phyloP scores from a whole-genome alignment of 2,329 filamentous ascomycete genomes.

The Epichloe sylvatica region DNA sequence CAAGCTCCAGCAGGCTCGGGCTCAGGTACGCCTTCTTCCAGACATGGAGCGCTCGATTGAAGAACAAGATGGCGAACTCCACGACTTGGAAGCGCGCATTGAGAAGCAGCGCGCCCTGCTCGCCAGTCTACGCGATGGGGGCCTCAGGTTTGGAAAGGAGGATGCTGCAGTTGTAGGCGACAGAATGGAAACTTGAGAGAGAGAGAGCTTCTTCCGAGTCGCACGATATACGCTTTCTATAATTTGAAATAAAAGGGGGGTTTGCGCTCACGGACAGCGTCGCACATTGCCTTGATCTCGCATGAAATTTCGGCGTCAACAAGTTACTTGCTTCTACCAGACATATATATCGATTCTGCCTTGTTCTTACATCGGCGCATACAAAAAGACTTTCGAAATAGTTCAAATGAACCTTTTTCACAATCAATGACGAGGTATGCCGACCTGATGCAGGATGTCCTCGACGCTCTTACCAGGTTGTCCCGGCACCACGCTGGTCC shows the following conservation, averaged over 20 bases:
- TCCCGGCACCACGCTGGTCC: conserved; percentile 55
- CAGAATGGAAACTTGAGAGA: conserved; percentile 29
- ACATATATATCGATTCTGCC: neutral
- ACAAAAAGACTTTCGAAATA: neutral
- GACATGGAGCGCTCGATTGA: conserved; percentile 53
- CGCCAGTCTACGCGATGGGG: conserved; percentile 35
- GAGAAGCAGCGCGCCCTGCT: conserved; percentile 46
- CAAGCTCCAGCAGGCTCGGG: conserved; percentile 66
- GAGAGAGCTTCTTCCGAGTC: neutral
- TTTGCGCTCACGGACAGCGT: neutral
- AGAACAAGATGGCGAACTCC: conserved; percentile 61
- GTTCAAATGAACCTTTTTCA: neutral
- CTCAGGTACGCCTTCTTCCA: conserved; percentile 49
- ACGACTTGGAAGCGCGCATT: conserved; percentile 50
- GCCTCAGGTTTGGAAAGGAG: conserved; percentile 20
- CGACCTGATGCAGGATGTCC: conserved; percentile 46
- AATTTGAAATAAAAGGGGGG: neutral
- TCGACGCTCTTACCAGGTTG: conserved; percentile 46
- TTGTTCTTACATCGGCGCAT: neutral
- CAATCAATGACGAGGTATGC: conserved; percentile 17
- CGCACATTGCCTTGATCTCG: neutral
- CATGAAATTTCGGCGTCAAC: neutral
- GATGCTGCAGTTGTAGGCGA: conserved; percentile 15
- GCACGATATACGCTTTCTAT: neutral
- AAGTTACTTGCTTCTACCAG: neutral